A percentile compares a stretch with the other conserved stretches of the same genome.
These are phyloP conservation scores for Clavispora vitiphila DNA, from an alignment of 805 yeast species.

Conservation along the genomic window DNA sequence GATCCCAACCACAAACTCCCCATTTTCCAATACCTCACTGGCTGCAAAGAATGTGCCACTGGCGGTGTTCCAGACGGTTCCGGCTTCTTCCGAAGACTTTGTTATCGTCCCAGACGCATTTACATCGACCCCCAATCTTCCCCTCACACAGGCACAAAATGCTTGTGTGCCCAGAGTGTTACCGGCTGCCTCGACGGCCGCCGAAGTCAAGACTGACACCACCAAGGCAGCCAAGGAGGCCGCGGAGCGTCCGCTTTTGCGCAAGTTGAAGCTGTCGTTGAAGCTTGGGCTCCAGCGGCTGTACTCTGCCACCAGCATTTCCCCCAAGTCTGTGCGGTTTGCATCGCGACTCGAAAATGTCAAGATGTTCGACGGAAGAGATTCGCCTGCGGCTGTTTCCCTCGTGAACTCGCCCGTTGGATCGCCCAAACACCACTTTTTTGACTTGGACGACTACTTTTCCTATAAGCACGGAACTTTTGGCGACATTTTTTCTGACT, in stretches of 20 bases:
- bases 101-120: neutral
- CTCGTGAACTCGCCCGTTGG: constrained; percentile 47
- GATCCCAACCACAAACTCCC: neutral
- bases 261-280: constrained; percentile 20
- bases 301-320: constrained; percentile 24
- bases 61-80: neutral
- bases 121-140: neutral
- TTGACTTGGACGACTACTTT: constrained; percentile 20
- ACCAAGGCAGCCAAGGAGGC: constrained; percentile 1
- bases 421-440: constrained; percentile 21
- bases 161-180: neutral
- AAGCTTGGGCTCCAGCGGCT: constrained; percentile 20
- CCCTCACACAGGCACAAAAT: neutral
- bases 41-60: neutral
- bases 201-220: neutral
- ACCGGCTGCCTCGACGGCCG: neutral
- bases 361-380: constrained; percentile 57
- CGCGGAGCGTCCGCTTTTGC: constrained; percentile 7
- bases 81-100: neutral
- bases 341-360: constrained; percentile 57
- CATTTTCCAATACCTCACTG: neutral
- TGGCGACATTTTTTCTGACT: constrained; percentile 13
- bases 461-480: constrained; percentile 15
- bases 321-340: constrained; percentile 55
- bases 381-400: constrained; percentile 62